Base-by-base conservation (phyloP, 2,329 filamentous ascomycete genomes). In the Colletotrichum eremochloae region DNA sequence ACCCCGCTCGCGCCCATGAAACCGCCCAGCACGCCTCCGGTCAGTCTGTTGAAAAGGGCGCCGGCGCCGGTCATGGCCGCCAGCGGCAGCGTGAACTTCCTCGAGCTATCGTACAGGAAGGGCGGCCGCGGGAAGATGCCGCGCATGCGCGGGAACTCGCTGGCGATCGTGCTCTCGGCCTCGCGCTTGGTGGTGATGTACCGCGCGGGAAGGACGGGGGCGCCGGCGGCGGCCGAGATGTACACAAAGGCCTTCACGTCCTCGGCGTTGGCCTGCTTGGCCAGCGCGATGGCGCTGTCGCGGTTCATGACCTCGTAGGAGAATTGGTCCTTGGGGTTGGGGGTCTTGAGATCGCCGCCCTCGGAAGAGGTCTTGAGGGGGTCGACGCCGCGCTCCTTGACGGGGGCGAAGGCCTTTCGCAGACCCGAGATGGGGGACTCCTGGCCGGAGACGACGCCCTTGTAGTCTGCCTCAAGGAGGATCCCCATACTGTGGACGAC, bases 221-320 rank as follows among this genome's bases (percentile, higher is more conserved):
- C 94, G 4, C 94, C 96, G 1, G 88, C 94, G 0, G 94, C 93
- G 2, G 96, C 96, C 46, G 95, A 97, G 73, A 99, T 92, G 85
- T 94, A 98, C 72, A 92, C 90, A 80, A 97, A 98, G 0, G 91
- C 90, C 24, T 87, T 83, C 18, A 92, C 91, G 46, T 90, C 86
- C 72, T 90, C 89, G 44, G 84, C 84, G 36, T 88, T 87, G 1
- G 95, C 91, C 80, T 96, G 93, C 78, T 92, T 90, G 18, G 96
- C 96, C 18, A 98, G 87, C 67, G 92, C 89, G 73, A 98, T 90
- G 60, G 96, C 96, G 84, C 86, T 90, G 83, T 98, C 96, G 69
- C 96, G 90, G 84, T 99, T 99, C 94, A 99, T 98, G 73, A 95
- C 87, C 85, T 98, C 96, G 84, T 99, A 99, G 24, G 96, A 98